A percentile compares a stretch with the other conserved stretches of the same genome.
These are phyloP conservation scores for Aureobasidium sp. DNA, from an alignment of 2,329 filamentous ascomycete species.

Conservation along the genomic window DNA sequence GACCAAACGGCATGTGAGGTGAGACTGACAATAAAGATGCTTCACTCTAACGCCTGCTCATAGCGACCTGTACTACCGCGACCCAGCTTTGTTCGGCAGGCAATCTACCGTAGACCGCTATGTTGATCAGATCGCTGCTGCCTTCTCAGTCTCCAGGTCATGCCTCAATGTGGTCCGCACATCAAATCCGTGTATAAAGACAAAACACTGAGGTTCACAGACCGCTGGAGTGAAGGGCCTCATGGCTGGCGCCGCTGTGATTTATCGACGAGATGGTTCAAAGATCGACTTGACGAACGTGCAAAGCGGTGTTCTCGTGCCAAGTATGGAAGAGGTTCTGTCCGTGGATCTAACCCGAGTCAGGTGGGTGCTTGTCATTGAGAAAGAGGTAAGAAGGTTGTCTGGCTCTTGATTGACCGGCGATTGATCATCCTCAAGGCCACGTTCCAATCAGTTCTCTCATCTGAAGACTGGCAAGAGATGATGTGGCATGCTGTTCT, in stretches of 20 bases:
- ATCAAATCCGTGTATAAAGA: not conserved
- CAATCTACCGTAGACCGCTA: slow-evolving; percentile 64
- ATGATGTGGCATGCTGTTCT: slow-evolving; percentile 53
- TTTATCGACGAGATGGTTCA: slow-evolving; percentile 43
- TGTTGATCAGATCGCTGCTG: slow-evolving; percentile 67
- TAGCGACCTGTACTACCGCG: slow-evolving; percentile 75
- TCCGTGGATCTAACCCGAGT: slow-evolving; percentile 44
- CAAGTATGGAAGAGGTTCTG: slow-evolving; percentile 45
- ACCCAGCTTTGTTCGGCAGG: slow-evolving; percentile 62
- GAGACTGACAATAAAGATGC: not conserved
- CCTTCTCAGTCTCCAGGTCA: slow-evolving; percentile 57
- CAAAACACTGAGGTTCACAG: slow-evolving; percentile 26
- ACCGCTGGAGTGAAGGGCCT: slow-evolving; percentile 69
- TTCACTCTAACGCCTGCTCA: not conserved
- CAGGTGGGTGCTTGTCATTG: slow-evolving; percentile 65
- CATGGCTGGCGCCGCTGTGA: slow-evolving; percentile 51
- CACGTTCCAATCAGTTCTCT: slow-evolving; percentile 63
- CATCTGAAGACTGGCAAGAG: slow-evolving; percentile 48
- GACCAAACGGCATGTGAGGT: slow-evolving; percentile 47
- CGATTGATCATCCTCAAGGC: slow-evolving; percentile 45
- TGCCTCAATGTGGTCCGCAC: slow-evolving; percentile 61
- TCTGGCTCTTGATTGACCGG: not conserved
- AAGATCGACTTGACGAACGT: slow-evolving; percentile 35
- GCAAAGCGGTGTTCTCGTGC: slow-evolving; percentile 54
- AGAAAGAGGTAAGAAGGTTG: slow-evolving; percentile 59